These are phyloP conservation scores for Rachicladosporium sp. DNA, from an alignment of 2,329 filamentous ascomycete species.

Conservation along the genomic window DNA sequence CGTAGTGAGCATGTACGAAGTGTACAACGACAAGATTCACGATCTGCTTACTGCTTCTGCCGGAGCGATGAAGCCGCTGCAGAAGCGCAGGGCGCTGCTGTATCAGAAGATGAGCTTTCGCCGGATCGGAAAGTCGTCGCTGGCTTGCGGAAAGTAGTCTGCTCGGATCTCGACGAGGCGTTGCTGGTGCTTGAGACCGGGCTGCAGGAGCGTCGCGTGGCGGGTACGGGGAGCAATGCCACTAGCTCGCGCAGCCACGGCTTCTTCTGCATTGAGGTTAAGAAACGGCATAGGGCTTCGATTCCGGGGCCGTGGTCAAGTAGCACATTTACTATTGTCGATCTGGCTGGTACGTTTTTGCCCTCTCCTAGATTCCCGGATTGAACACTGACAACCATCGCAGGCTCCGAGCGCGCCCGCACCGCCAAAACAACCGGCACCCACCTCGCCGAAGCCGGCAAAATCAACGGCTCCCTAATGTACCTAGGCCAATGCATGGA, in stretches of 20 bases:
- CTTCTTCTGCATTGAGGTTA: conserved; percentile 91
- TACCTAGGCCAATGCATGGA: conserved; percentile 94
- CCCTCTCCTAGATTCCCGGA: too few species aligned
- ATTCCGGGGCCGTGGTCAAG: conserved; percentile 56
- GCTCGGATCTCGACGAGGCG: conserved; percentile 68
- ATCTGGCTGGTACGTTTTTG: conserved; percentile 57
- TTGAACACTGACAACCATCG: not conserved
- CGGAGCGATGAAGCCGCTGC: conserved; percentile 38
- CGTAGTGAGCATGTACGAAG: conserved; percentile 94
- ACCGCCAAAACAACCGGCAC: conserved; percentile 90
- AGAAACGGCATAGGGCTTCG: conserved; percentile 51
- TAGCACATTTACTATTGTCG: conserved; percentile 75
- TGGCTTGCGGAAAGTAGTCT: conserved; percentile 81
- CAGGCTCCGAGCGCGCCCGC: conserved; percentile 73
- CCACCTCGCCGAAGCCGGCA: conserved; percentile 87
- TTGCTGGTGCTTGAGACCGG: conserved; percentile 83
- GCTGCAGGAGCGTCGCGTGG: conserved; percentile 71
- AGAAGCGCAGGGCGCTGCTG: conserved; percentile 63
- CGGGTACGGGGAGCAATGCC: conserved; percentile 86
- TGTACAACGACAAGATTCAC: conserved; percentile 97
- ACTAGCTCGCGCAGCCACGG: conserved; percentile 86
- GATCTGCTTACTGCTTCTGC: conserved; percentile 63
- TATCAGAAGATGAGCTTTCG: conserved; percentile 88
- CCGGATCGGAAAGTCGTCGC: conserved; percentile 91
- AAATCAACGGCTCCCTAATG: conserved; percentile 98